Evolutionary conservation across 495 filamentous ascomycete species (phyloP).

Genomic region (Pseudevernia furfuracea): DNA sequence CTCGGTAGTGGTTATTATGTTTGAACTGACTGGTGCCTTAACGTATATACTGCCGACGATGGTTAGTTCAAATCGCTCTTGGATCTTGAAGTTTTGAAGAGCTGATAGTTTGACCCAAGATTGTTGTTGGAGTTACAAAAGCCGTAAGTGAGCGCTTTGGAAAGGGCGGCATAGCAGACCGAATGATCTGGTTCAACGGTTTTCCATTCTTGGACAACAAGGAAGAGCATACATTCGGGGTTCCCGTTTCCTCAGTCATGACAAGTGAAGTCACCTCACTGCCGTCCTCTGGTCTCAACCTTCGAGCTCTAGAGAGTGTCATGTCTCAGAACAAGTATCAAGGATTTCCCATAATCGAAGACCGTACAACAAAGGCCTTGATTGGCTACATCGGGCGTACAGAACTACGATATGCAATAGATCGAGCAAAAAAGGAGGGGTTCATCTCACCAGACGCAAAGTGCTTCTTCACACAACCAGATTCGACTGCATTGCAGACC

Average conservation of each 20-base stretch:
- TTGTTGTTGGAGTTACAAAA: slow-evolving; percentile 96
- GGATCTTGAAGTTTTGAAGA: background rate
- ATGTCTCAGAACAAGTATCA: slow-evolving; percentile 80
- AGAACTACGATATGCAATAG: slow-evolving; percentile 87
- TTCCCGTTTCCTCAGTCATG: slow-evolving; percentile 91
- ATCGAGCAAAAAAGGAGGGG: slow-evolving; percentile 71
- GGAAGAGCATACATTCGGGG: slow-evolving; percentile 95
- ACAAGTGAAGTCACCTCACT: slow-evolving; percentile 68
- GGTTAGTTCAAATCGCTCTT: slow-evolving; percentile 38
- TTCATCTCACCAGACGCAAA: slow-evolving; percentile 57
- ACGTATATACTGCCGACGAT: slow-evolving; percentile 96
- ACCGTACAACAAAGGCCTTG: slow-evolving; percentile 58
- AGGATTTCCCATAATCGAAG: slow-evolving; percentile 88
- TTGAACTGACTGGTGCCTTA: slow-evolving; percentile 88
- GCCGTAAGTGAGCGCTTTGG: slow-evolving; percentile 85
- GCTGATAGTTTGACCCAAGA: slow-evolving; percentile 37
- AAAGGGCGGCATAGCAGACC: slow-evolving; percentile 92
- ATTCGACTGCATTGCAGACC: slow-evolving; percentile 35
- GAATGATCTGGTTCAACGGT: slow-evolving; percentile 99
- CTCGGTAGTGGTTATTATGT: slow-evolving; percentile 97
- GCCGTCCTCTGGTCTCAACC: slow-evolving; percentile 64
- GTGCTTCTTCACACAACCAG: slow-evolving; percentile 72
- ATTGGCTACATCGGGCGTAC: slow-evolving; percentile 93
- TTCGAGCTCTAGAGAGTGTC: slow-evolving; percentile 66
- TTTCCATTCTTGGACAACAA: slow-evolving; percentile 98